Evolutionary conservation across 805 yeast species (phyloP).

Genomic region (Henningerozyma blattae): DNA sequence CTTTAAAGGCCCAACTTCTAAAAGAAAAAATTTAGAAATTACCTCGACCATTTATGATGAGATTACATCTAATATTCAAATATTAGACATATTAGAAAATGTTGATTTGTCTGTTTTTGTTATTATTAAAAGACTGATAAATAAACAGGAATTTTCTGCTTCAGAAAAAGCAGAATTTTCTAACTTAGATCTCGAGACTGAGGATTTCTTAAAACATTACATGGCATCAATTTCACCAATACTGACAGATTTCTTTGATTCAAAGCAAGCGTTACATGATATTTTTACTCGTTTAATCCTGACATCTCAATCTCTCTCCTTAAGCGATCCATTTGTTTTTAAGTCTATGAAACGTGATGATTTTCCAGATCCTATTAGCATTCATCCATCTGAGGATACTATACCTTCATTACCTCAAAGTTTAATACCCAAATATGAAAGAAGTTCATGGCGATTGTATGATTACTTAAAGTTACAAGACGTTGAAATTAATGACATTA

Average conservation of each 20-base stretch:
- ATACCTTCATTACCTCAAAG: background rate
- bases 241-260: constrained; percentile 53
- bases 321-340: constrained; percentile 65
- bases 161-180: background rate
- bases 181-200: constrained; percentile 11
- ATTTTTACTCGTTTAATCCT: constrained; percentile 42
- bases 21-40: constrained; percentile 9
- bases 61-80: constrained; percentile 11
- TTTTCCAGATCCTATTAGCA: constrained; percentile 11
- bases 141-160: constrained; percentile 5
- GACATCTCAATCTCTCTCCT: constrained; percentile 53
- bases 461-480: constrained; percentile 34
- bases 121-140: constrained; percentile 14
- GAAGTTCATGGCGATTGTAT: constrained; percentile 30
- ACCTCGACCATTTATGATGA: constrained; percentile 17
- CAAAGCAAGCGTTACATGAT: constrained; percentile 60
- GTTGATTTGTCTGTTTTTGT: constrained; percentile 18
- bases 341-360: constrained; percentile 43
- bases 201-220: constrained; percentile 17
- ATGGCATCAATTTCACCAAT: constrained; percentile 10
- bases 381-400: background rate
- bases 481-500: constrained; percentile 26
- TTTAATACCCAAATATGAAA: background rate
- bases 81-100: constrained; percentile 15
- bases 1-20: too few species aligned